Conservation (phyloP, 306 rosid species). For the Luffa aegyptiaca region DNA sequence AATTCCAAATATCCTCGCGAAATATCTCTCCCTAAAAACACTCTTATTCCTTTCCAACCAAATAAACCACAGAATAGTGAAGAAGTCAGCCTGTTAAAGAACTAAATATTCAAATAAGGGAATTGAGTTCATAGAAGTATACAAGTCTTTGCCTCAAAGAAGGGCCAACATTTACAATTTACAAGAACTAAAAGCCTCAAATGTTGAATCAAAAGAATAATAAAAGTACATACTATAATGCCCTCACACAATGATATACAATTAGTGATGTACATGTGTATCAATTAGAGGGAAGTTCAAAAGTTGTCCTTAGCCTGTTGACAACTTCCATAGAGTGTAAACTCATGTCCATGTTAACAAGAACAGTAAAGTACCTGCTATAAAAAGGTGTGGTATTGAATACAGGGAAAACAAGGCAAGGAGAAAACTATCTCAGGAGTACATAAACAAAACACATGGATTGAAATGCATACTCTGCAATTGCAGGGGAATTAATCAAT, state of each 20-base stretch:
- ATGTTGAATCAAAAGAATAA: not conserved
- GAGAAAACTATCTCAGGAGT: not conserved
- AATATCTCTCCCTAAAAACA: not conserved
- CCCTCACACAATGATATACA: constrained; percentile 96
- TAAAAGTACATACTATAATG: constrained; percentile 54
- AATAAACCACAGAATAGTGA: not conserved
- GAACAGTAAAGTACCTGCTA: constrained; percentile 91
- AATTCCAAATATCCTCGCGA: not conserved
- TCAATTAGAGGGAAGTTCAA: constrained; percentile 91
- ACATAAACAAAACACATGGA: not conserved
- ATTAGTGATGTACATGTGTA: constrained; percentile 89
- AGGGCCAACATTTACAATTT: not conserved
- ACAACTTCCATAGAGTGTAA: constrained; percentile 99
- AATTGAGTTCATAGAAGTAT: not conserved
- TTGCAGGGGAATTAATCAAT: constrained; percentile 82
- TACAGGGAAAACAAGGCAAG: not conserved
- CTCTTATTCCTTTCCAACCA: not conserved
- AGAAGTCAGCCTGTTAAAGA: not conserved
- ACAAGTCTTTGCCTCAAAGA: not conserved
- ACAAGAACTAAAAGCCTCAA: not conserved
- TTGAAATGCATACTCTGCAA: constrained; percentile 55
- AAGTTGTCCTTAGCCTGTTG: constrained; percentile 93
- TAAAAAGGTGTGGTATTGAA: constrained; percentile 24
- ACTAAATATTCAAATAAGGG: not conserved
- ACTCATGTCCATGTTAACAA: constrained; percentile 99